Percentiles rank a stretch among this genome's conserved stretches.
Conservation (phyloP, 768 basidiomycete species). For the Tricholoma flavovirens region DNA sequence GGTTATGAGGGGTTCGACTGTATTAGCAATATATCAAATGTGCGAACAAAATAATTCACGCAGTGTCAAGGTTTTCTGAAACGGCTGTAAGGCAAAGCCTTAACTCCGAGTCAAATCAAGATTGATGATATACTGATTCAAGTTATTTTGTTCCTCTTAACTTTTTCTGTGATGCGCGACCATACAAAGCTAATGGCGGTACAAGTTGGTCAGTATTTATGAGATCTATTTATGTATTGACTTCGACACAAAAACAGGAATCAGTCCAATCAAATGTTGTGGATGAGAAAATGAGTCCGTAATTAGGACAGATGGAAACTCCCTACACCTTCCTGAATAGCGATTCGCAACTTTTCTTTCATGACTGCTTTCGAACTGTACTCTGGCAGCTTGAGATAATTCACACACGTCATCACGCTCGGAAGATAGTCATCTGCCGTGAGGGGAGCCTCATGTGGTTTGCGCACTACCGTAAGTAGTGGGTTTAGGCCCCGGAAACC, state of each 20-base stretch:
- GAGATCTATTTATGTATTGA: conserved; percentile 1
- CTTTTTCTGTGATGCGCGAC: too few species aligned
- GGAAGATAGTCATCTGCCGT: conserved; percentile 92
- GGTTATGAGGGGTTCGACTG: too few species aligned
- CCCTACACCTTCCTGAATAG: conserved; percentile 91
- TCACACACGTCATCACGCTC: conserved; percentile 98
- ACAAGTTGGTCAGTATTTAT: not conserved
- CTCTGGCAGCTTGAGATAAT: conserved; percentile 93
- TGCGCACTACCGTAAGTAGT: conserved; percentile 91
- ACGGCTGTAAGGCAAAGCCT: too few species aligned
- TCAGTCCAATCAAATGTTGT: conserved; percentile 8
- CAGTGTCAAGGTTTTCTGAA: too few species aligned
- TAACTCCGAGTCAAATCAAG: too few species aligned
- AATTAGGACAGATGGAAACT: conserved; percentile 94
- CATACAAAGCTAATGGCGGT: too few species aligned
- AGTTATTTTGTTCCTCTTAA: too few species aligned
- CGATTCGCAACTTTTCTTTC: conserved; percentile 73
- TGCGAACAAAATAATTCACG: too few species aligned
- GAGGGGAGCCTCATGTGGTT: conserved; percentile 89
- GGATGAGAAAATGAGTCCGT: conserved; percentile 8
- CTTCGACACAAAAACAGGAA: conserved; percentile 5
- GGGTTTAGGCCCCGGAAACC: conserved; percentile 96
- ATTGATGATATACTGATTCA: too few species aligned
- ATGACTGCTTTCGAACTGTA: conserved; percentile 86
- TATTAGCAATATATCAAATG: too few species aligned